These are phyloP conservation scores for Coemansia sp. DNA, from an alignment of 192 early-diverging fungal genomes.

Conservation along the genomic window DNA sequence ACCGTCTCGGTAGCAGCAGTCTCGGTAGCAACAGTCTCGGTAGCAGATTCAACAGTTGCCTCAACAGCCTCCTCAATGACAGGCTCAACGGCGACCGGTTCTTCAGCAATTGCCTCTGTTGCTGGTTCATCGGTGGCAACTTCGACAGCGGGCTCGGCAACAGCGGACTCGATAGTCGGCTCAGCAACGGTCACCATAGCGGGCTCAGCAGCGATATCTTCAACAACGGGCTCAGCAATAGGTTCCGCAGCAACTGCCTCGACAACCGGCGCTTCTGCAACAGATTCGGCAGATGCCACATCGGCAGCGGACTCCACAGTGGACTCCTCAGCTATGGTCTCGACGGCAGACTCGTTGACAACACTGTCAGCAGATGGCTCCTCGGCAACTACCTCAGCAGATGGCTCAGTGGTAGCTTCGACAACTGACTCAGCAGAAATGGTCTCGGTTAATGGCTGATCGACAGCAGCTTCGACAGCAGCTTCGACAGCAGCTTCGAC, in stretches of 20 bases:
- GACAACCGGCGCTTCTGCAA: not conserved
- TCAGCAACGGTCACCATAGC: not conserved
- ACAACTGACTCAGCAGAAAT: not conserved
- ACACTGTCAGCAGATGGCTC: not conserved
- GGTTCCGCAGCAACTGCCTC: not conserved
- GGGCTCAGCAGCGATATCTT: not conserved
- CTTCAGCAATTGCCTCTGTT: too few relatives aligned
- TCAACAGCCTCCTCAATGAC: not conserved
- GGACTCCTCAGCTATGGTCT: not conserved
- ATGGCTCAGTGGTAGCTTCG: not conserved
- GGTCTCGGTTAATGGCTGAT: not conserved
- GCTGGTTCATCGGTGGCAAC: too few relatives aligned
- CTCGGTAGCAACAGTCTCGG: not conserved
- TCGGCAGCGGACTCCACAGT: not conserved
- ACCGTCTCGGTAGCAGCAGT: not conserved
- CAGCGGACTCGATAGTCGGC: not conserved
- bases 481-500: conserved; percentile 3
- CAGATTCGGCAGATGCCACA: not conserved
- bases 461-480: too few relatives aligned
- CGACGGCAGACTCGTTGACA: not conserved
- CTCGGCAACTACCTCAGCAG: not conserved
- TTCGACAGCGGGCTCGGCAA: conserved; percentile 1
- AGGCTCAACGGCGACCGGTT: too few relatives aligned
- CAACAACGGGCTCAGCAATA: not conserved
- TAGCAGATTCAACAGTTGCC: too few relatives aligned